Percentiles rank a stretch among this genome's conserved stretches.
phyloP scores from a whole-genome alignment of 2,329 filamentous ascomycete genomes.

The Pseudopyrenochaeta lycopersici region DNA sequence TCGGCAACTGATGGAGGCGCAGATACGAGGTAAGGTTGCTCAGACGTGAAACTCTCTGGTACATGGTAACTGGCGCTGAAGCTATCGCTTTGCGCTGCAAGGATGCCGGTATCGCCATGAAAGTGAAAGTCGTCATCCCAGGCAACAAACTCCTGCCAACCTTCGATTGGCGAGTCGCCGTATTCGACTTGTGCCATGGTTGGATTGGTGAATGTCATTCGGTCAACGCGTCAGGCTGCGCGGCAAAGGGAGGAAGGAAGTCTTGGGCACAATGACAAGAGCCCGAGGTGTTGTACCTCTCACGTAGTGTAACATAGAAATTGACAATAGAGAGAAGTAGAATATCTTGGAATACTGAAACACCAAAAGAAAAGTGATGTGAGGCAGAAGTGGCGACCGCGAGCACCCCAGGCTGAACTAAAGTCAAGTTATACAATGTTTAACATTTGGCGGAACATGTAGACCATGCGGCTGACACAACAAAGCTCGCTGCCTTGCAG shows the following conservation, averaged over 20 bases:
- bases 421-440: slow-evolving; percentile 23
- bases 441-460: slow-evolving; percentile 12
- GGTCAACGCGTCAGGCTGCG: background rate
- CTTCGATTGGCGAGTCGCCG: slow-evolving; percentile 24
- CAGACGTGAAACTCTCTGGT: slow-evolving; percentile 31
- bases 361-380: slow-evolving; percentile 6
- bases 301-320: slow-evolving; percentile 17
- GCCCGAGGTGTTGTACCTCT: slow-evolving; percentile 10
- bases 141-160: slow-evolving; percentile 40
- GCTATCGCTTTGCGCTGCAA: slow-evolving; percentile 11
- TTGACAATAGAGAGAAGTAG: slow-evolving; percentile 2
- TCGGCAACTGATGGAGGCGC: slow-evolving; percentile 36
- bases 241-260: background rate
- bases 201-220: background rate
- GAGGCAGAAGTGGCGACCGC: slow-evolving; percentile 8
- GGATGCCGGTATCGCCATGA: slow-evolving; percentile 26
- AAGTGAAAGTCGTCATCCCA: slow-evolving; percentile 44
- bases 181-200: slow-evolving; percentile 29
- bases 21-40: slow-evolving; percentile 31
- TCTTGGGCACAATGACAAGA: background rate
- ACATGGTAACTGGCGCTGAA: slow-evolving; percentile 22
- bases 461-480: slow-evolving; percentile 21
- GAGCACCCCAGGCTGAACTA: slow-evolving; percentile 14
- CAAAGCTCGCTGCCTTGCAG: slow-evolving; percentile 17
- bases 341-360: slow-evolving; percentile 3